Percentiles rank a stretch among this genome's conserved stretches.
Evolutionary conservation across 208 protist genomes (phyloP).

Genomic region (Acanthamoeba castellanii): DNA sequence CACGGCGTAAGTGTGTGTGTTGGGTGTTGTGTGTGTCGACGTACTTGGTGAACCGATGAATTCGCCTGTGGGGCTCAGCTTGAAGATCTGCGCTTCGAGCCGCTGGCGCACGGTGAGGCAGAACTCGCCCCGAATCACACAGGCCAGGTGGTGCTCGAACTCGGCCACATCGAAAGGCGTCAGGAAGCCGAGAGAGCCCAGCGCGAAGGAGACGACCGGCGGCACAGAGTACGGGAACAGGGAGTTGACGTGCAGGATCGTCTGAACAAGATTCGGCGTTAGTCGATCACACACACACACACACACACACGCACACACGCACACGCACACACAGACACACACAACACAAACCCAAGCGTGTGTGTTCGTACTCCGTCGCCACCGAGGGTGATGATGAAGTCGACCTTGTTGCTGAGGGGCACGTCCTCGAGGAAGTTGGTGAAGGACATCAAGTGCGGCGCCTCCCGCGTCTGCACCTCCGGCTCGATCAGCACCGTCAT

Average conservation of each 20-base stretch:
- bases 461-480: constrained; percentile 48
- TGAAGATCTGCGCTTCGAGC: constrained; percentile 54
- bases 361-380: constrained; percentile 85
- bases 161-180: constrained; percentile 81
- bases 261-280: constrained; percentile 18
- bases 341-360: background rate
- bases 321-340: constrained; percentile 71
- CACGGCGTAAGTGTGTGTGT: background rate
- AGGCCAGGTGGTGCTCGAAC: background rate
- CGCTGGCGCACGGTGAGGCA: constrained; percentile 43
- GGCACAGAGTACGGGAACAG: constrained; percentile 81
- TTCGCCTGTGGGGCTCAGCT: background rate
- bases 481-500: constrained; percentile 70
- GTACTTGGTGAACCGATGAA: constrained; percentile 3
- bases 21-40: background rate
- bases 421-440: constrained; percentile 41
- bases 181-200: constrained; percentile 90
- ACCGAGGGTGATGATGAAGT: constrained; percentile 88
- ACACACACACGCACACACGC: constrained; percentile 11
- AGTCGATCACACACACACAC: background rate
- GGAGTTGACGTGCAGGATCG: constrained; percentile 71
- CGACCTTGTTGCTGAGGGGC: constrained; percentile 76
- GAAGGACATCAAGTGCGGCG: constrained; percentile 65
- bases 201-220: constrained; percentile 87
- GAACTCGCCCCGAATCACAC: constrained; percentile 38